A percentile compares a stretch with the other conserved stretches of the same genome.
phyloP scores from a whole-genome alignment of 2,329 filamentous ascomycete genomes.

The Ilyonectria sp. region DNA sequence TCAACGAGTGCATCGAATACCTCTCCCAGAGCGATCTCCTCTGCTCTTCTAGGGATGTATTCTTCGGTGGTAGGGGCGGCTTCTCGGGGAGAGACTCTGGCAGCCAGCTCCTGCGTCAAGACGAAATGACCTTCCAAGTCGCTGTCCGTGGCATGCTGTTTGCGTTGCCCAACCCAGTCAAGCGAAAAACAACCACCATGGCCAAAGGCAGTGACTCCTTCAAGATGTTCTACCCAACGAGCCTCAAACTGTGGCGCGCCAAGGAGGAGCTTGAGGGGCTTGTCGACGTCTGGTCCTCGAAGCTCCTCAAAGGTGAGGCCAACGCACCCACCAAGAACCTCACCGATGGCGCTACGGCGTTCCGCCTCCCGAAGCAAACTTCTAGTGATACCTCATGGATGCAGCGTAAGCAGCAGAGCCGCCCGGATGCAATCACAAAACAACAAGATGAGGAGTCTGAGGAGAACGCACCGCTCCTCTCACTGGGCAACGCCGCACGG shows the following conservation, averaged over 20 bases:
- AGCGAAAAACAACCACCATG: slow-evolving; percentile 68
- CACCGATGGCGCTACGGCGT: slow-evolving; percentile 64
- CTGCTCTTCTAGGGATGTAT: slow-evolving; percentile 78
- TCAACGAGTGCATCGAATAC: slow-evolving; percentile 88
- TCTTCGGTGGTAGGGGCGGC: slow-evolving; percentile 74
- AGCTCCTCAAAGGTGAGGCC: slow-evolving; percentile 70
- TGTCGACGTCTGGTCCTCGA: slow-evolving; percentile 78
- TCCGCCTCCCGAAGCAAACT: slow-evolving; percentile 59
- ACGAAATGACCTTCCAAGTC: slow-evolving; percentile 94
- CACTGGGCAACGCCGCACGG: slow-evolving; percentile 76
- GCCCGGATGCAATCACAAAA: slow-evolving; percentile 31
- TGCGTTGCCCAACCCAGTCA: slow-evolving; percentile 88
- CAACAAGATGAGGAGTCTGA: slow-evolving; percentile 40
- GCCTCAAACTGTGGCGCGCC: slow-evolving; percentile 85
- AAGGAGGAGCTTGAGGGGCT: slow-evolving; percentile 86
- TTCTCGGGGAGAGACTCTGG: slow-evolving; percentile 69
- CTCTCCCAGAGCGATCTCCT: slow-evolving; percentile 92
- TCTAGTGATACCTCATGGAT: slow-evolving; percentile 52
- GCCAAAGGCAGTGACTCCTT: slow-evolving; percentile 73
- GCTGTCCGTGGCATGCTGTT: slow-evolving; percentile 90
- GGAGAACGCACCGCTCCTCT: slow-evolving; percentile 61
- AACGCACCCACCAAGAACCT: slow-evolving; percentile 55
- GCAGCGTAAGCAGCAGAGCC: slow-evolving; percentile 52
- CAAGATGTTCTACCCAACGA: slow-evolving; percentile 94
- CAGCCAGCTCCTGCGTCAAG: slow-evolving; percentile 86